phyloP scores from a whole-genome alignment of 2,329 filamentous ascomycete genomes.

The Colletotrichum sansevieriae region DNA sequence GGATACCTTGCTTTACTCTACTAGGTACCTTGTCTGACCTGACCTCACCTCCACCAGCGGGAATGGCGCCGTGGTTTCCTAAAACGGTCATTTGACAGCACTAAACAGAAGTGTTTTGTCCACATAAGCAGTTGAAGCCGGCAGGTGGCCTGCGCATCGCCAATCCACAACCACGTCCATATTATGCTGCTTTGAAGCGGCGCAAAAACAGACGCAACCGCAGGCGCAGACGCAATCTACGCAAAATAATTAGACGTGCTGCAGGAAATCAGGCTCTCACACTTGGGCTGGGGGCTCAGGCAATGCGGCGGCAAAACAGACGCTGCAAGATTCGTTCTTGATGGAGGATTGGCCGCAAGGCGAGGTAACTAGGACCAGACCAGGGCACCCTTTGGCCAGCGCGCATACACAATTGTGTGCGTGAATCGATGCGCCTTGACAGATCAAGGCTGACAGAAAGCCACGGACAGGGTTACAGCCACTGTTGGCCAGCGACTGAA shows the following conservation, averaged over 20 bases:
- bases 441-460: conserved; percentile 5
- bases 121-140: conserved; percentile 20
- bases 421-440: conserved; percentile 13
- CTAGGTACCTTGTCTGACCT: background rate
- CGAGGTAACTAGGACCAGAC: conserved; percentile 18
- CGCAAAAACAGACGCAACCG: conserved; percentile 18
- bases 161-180: background rate
- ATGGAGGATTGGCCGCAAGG: conserved; percentile 9
- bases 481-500: conserved; percentile 5
- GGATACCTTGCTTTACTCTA: conserved; percentile 25
- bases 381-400: conserved; percentile 16
- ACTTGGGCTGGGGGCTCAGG: conserved; percentile 16
- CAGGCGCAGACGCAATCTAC: conserved; percentile 7
- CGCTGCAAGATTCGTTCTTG: conserved; percentile 19
- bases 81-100: conserved; percentile 34
- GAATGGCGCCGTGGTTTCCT: conserved; percentile 37
- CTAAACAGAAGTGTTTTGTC: conserved; percentile 27
- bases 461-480: background rate
- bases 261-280: conserved; percentile 16
- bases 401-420: background rate
- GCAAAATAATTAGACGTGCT: background rate
- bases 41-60: conserved; percentile 28
- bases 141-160: conserved; percentile 4
- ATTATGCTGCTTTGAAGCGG: conserved; percentile 17
- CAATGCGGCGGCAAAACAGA: conserved; percentile 32